phyloP scores from a whole-genome alignment of 768 basidiomycete genomes.

The Phylloporus arenicola region DNA sequence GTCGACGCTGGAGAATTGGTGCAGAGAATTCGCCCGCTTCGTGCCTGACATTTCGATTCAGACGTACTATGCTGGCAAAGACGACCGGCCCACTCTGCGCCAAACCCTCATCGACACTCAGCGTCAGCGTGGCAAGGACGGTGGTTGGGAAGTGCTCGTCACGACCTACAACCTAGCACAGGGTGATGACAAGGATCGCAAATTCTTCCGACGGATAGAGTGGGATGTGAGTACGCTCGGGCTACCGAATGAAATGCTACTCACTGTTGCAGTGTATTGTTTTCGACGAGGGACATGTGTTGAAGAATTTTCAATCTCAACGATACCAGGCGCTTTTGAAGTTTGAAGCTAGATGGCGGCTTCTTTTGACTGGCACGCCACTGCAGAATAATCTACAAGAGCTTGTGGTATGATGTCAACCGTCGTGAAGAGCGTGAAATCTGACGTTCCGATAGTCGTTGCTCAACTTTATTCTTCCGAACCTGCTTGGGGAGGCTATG shows the following conservation, averaged over 20 bases:
- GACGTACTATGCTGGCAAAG: conserved; percentile 92
- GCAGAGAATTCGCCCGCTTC: conserved; percentile 90
- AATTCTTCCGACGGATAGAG: conserved; percentile 84
- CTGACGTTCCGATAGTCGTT: conserved; percentile 58
- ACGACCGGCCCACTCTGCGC: conserved; percentile 71
- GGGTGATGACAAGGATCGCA: conserved; percentile 80
- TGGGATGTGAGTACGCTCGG: conserved; percentile 73
- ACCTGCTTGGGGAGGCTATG: conserved; percentile 75
- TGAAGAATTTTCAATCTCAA: conserved; percentile 98
- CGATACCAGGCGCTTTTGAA: conserved; percentile 86
- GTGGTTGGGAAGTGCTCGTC: conserved; percentile 88
- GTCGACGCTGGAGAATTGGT: conserved; percentile 98
- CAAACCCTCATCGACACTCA: conserved; percentile 64
- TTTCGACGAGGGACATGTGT: conserved; percentile 94
- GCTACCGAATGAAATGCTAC: not conserved
- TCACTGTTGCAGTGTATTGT: conserved; percentile 65
- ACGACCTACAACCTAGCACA: conserved; percentile 96
- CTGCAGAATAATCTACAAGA: conserved; percentile 90
- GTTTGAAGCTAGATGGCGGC: conserved; percentile 82
- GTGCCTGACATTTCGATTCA: conserved; percentile 80
- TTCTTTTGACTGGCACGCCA: conserved; percentile 93
- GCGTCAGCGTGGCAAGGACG: conserved; percentile 39
- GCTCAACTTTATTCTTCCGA: conserved; percentile 95
- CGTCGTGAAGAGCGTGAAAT: conserved; percentile 1
- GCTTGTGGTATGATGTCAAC: conserved; percentile 57